Conservation (phyloP, 345 rosid genomes). For the Pistacia vera region DNA sequence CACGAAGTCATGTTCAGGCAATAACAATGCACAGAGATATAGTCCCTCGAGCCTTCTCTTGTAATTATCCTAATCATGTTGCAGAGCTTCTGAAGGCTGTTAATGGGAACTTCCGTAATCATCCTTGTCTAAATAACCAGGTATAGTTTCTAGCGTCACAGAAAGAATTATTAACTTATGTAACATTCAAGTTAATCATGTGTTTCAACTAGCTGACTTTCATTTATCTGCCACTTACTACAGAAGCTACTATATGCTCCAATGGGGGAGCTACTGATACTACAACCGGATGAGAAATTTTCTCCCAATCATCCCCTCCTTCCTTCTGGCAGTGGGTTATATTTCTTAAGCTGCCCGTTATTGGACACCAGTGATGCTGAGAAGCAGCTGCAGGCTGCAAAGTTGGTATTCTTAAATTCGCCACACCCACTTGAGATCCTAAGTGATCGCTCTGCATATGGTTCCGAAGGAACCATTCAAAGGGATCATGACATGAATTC, state of each 20-base stretch:
- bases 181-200: not conserved
- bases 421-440: constrained; percentile 99
- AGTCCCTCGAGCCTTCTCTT: constrained; percentile 96
- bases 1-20: constrained; percentile 65
- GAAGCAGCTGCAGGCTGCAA: constrained; percentile 70
- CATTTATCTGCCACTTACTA: constrained; percentile 3
- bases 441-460: constrained; percentile 82
- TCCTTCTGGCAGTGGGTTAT: constrained; percentile 91
- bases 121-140: constrained; percentile 86
- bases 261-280: constrained; percentile 91
- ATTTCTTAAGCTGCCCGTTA: constrained; percentile 47
- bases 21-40: constrained; percentile 92
- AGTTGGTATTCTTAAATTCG: constrained; percentile 73
- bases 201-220: constrained; percentile 8
- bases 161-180: not conserved
- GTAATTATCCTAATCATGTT: constrained; percentile 82
- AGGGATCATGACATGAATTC: constrained; percentile 95
- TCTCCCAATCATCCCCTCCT: constrained; percentile 90
- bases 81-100: constrained; percentile 84
- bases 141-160: constrained; percentile 32
- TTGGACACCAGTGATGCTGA: constrained; percentile 48
- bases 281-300: constrained; percentile 89
- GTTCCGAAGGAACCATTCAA: constrained; percentile 79
- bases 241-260: constrained; percentile 85
- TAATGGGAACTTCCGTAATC: constrained; percentile 79